Evolutionary conservation across 1,284 basidiomycete species (phyloP).

Genomic region (Ustilago trichophora): DNA sequence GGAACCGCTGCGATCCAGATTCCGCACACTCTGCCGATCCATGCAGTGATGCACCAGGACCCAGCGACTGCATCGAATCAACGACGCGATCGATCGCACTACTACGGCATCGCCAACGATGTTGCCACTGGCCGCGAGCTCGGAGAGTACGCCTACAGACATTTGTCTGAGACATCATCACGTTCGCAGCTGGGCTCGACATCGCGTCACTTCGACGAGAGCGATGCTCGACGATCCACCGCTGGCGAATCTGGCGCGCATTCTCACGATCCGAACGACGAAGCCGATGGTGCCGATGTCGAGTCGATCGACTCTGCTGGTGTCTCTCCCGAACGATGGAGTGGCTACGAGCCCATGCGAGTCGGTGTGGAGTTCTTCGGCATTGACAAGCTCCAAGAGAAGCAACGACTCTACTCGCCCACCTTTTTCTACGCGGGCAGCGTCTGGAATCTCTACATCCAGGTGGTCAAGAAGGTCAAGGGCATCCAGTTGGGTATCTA

Average conservation of each 20-base stretch:
- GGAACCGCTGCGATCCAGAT: slow-evolving; percentile 37
- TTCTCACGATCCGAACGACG: slow-evolving; percentile 24
- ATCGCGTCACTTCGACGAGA: slow-evolving; percentile 11
- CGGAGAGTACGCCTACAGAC: slow-evolving; percentile 32
- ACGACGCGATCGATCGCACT: slow-evolving; percentile 29
- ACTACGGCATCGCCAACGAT: slow-evolving; percentile 53
- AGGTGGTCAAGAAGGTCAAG: slow-evolving; percentile 78
- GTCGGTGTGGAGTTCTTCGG: slow-evolving; percentile 91
- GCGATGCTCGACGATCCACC: slow-evolving; percentile 4
- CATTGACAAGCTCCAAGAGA: slow-evolving; percentile 78
- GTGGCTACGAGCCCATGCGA: slow-evolving; percentile 61
- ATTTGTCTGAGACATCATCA: too few species aligned
- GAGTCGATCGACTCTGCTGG: slow-evolving; percentile 20
- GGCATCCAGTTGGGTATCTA: slow-evolving; percentile 86
- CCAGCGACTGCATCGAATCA: not conserved
- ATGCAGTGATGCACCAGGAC: slow-evolving; percentile 22
- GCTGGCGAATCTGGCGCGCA: slow-evolving; percentile 11
- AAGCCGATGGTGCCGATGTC: slow-evolving; percentile 21
- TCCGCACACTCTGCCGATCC: slow-evolving; percentile 35
- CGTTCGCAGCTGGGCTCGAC: too few species aligned
- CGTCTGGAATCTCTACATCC: slow-evolving; percentile 86
- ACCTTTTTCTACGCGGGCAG: slow-evolving; percentile 72
- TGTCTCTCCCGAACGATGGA: slow-evolving; percentile 43
- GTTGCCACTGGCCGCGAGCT: slow-evolving; percentile 51
- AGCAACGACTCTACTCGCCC: slow-evolving; percentile 73